Evolutionary conservation across 1,284 basidiomycete genomes (phyloP).

Genomic region (Cerrena zonata): DNA sequence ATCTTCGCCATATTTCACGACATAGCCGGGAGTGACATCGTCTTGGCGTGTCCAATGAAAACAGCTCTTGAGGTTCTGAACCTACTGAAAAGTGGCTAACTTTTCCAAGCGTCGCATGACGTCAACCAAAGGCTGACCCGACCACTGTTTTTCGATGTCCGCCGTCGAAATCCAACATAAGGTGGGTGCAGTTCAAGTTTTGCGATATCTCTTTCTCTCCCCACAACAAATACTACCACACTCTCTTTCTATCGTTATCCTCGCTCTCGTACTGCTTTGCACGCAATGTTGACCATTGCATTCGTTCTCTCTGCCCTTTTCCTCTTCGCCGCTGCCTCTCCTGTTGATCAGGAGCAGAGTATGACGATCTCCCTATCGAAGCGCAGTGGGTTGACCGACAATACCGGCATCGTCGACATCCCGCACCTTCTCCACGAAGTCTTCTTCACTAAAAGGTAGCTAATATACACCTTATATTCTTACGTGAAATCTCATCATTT

Average conservation of each 20-base stretch:
- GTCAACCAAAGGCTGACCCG: no score
- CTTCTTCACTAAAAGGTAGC: neutral
- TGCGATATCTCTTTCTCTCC: neutral
- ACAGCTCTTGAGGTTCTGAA: no score
- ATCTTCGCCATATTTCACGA: no score
- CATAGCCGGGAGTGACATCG: no score
- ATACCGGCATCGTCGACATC: neutral
- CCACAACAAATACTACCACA: neutral
- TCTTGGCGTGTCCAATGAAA: no score
- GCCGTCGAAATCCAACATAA: neutral
- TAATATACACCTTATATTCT: neutral
- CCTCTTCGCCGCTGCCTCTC: conserved; percentile 2
- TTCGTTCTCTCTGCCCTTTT: conserved; percentile 1
- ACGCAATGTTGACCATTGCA: conserved; percentile 9
- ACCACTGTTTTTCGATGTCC: neutral
- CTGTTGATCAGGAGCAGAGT: conserved; percentile 2
- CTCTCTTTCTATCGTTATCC: neutral
- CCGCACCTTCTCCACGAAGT: neutral
- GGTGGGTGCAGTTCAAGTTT: neutral
- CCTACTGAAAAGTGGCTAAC: no score
- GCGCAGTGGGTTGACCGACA: neutral
- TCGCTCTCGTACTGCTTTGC: neutral
- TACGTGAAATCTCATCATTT: neutral
- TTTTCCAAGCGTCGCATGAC: no score
- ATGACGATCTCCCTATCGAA: neutral